Evolutionary conservation across 2,329 filamentous ascomycete genomes (phyloP), one percentile per base, ranked within the genome.

Genomic region (Uncinocarpus reesii): DNA sequence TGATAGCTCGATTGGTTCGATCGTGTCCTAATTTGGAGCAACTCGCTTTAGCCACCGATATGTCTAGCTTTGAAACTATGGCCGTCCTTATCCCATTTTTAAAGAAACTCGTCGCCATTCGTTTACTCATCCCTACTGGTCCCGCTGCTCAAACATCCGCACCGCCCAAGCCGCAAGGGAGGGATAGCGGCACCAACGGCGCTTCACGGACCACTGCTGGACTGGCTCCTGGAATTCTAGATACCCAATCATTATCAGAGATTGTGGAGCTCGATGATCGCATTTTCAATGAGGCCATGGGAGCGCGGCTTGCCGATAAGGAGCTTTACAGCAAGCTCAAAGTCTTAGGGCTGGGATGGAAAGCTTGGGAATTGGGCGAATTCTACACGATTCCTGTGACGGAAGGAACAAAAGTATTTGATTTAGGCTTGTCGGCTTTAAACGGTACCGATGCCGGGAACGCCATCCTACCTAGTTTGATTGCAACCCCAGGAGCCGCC

Each of bases 11-110:
- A 6, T 62, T 81, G 5, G 72, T 77, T 26, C 71, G 73, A 42
- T 63, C 63, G 7, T 78, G 76, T 50, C 76, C 78, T 0, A 70
- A 79, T 46, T 63, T 81, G 11, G 76, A 79, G 52, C 77, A 82
- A 55, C 63, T 82, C 1, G 76, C 70, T 21, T 62, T 80, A 18
- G 71, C 75, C 6, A 65, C 74, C 13, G 64, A 71, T 8, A 53
- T 65, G 13, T 59, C 60, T 29, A 64, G 63, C 53, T 59, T 71
- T 56, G 63, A 71, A 8, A 60, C 64, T 10, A 45, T 69, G 16
- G 56, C 60, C 5, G 53, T 69, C 38, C 55, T 71, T 8, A 55
- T 68, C 26, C 69, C 69, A 28, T 65, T 67, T 50, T 61, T 69
- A 34, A 60, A 63, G 5, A 67, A 69, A 10, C 54, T 70, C 5